A percentile compares a stretch with the other conserved stretches of the same genome.
Evolutionary conservation across 129 eudicot species (phyloP).

Genomic region (Lactuca saligna): DNA sequence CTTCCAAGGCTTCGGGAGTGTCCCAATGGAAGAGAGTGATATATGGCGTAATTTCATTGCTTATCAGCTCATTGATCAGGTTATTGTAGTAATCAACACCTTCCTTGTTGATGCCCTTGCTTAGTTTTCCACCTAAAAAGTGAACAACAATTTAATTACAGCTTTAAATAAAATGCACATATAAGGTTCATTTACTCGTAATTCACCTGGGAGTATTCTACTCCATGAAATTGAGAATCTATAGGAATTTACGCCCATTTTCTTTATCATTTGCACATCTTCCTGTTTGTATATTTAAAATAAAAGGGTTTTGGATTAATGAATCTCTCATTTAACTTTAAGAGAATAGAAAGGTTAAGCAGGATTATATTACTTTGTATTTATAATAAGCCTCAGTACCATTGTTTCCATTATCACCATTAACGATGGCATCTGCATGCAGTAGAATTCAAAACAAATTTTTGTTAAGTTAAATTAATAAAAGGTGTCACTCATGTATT

Average conservation of each 20-base stretch:
- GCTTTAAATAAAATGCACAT: background rate
- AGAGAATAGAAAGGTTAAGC: background rate
- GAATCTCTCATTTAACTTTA: background rate
- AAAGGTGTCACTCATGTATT: background rate
- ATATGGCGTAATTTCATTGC: conserved; percentile 31
- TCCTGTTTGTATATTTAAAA: conserved; percentile 13
- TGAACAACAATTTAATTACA: background rate
- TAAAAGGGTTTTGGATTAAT: background rate
- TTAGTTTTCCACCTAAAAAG: conserved; percentile 31
- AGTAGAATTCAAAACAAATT: background rate
- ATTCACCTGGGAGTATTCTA: conserved; percentile 37
- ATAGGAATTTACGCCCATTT: conserved; percentile 37
- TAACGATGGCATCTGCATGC: conserved; percentile 23
- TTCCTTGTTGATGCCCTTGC: conserved; percentile 29
- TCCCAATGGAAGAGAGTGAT: conserved; percentile 39
- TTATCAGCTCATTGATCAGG: conserved; percentile 33
- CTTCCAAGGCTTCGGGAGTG: conserved; percentile 35
- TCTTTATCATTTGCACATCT: conserved; percentile 34
- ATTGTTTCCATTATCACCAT: conserved; percentile 32
- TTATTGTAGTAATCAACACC: conserved; percentile 41
- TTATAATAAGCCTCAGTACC: conserved; percentile 21
- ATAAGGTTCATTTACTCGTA: background rate
- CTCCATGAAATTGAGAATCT: conserved; percentile 42
- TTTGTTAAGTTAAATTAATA: background rate
- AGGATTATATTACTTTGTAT: conserved; percentile 15